phyloP scores from a whole-genome alignment of 2,329 filamentous ascomycete genomes.

The Clonostachys solani region DNA sequence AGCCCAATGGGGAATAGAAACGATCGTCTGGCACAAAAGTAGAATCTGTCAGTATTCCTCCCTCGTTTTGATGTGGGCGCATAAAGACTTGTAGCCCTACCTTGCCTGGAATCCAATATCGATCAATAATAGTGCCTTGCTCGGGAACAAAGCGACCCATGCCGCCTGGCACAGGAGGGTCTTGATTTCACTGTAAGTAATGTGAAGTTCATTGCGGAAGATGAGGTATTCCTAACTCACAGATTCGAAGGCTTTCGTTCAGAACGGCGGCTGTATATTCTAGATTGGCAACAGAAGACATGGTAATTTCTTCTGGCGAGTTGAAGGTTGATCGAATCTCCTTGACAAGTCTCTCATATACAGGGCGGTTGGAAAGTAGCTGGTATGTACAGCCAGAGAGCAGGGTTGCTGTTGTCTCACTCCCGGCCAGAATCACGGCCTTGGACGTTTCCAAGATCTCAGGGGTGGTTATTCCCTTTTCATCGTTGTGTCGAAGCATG shows the following conservation, averaged over 20 bases:
- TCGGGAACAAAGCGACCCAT: no score
- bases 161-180: no score
- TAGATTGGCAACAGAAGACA: slow-evolving; percentile 21
- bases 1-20: slow-evolving; percentile 28
- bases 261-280: slow-evolving; percentile 33
- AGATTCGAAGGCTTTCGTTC: slow-evolving; percentile 16
- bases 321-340: neutral
- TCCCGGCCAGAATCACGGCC: neutral
- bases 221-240: no score
- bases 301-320: slow-evolving; percentile 19
- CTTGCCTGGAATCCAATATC: no score
- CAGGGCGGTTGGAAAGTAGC: neutral
- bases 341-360: neutral
- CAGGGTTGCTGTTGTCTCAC: neutral
- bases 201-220: no score
- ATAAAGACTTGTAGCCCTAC: no score
- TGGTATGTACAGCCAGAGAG: neutral
- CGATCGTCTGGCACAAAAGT: slow-evolving; percentile 4
- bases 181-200: no score
- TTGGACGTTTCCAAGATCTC: neutral
- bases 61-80: no score
- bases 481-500: no score
- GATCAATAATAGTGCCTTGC: no score
- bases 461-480: no score
- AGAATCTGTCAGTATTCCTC: no score